Evolutionary conservation across 805 yeast genomes (phyloP).

Genomic region (Millerozyma acaciae): DNA sequence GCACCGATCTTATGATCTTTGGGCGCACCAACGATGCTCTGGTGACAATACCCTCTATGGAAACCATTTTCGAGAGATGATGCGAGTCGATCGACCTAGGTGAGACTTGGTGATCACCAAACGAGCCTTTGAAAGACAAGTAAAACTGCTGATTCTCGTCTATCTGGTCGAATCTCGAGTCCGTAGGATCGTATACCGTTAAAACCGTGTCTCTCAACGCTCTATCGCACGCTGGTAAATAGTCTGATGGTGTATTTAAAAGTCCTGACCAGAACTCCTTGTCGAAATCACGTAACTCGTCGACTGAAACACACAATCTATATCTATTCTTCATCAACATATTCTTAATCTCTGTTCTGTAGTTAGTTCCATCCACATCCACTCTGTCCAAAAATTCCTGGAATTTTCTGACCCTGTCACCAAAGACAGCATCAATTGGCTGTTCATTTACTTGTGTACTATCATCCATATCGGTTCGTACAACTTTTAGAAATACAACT

Average conservation of each 20-base stretch:
- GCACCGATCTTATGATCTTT: slow-evolving; percentile 85
- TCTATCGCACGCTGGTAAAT: slow-evolving; percentile 80
- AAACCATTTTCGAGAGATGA: slow-evolving; percentile 74
- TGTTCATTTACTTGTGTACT: slow-evolving; percentile 19
- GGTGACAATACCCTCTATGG: slow-evolving; percentile 94
- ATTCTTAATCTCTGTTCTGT: slow-evolving; percentile 64
- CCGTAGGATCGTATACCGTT: slow-evolving; percentile 64
- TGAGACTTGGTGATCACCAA: slow-evolving; percentile 81
- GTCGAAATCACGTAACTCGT: slow-evolving; percentile 85
- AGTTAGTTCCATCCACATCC: slow-evolving; percentile 51
- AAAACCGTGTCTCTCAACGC: slow-evolving; percentile 79
- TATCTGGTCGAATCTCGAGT: slow-evolving; percentile 47
- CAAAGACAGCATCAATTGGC: slow-evolving; percentile 49
- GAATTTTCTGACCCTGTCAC: slow-evolving; percentile 83
- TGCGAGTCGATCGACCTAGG: slow-evolving; percentile 83
- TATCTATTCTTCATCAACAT: slow-evolving; percentile 66
- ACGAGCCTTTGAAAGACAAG: slow-evolving; percentile 82
- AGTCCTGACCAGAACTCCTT: slow-evolving; percentile 73
- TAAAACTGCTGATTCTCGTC: slow-evolving; percentile 64
- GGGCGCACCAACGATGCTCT: slow-evolving; percentile 92
- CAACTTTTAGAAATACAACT: neutral
- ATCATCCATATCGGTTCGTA: slow-evolving; percentile 8
- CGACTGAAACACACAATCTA: slow-evolving; percentile 73
- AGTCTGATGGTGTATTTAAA: slow-evolving; percentile 75
- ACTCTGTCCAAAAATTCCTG: slow-evolving; percentile 74